Base-by-base conservation (phyloP, 495 filamentous ascomycete genomes). In the Aspergillus cristatus region DNA sequence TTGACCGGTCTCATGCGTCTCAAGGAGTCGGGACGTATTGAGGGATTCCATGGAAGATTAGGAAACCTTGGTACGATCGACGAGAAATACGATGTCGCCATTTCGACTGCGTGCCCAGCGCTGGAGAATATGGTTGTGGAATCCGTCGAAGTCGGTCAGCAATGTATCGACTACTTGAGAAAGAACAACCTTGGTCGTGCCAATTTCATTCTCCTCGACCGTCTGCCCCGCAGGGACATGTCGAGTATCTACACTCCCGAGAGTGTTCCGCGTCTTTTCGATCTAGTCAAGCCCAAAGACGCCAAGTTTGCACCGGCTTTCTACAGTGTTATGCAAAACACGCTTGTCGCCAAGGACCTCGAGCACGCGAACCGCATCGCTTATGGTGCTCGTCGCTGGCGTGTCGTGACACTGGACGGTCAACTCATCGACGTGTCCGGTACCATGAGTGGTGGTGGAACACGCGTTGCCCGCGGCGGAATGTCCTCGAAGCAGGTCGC, bases 141-240 rank as follows among this genome's bases (percentile, higher is more conserved):
- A 44, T 86, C 86, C 0, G 86, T 96, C 6, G 88, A 96, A 50
- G 83, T 84, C 32, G 93, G 88, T 35, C 90, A 96, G 57, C 88
- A 96, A 50, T 97, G 93, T 56, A 94, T 98, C 50, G 90, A 97
- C 47, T 90, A 97, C 53, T 72, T 98, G 13, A 79, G 91, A 16
- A 97, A 97, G 68, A 97, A 93, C 46, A 95, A 94, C 50, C 80
- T 97, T 16, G 91, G 91, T n/a, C 76, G 93, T 53, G 91, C 88
- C 18, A 94, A 94, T 62, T 94, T 98, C 54, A 97, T 97, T 51
- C 84, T 90, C 42, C 75, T 98, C 2, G 84, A 97, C 54, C 86
- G 89, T 44, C 71, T 96, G 15, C 71, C 86, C 22, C 66, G 71
- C 31, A 75, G 82, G 32, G 82, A 95, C 51, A 63, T 96, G 38